phyloP scores from a whole-genome alignment of 2,329 filamentous ascomycete genomes.

The Reticulascus tulasneorum region DNA sequence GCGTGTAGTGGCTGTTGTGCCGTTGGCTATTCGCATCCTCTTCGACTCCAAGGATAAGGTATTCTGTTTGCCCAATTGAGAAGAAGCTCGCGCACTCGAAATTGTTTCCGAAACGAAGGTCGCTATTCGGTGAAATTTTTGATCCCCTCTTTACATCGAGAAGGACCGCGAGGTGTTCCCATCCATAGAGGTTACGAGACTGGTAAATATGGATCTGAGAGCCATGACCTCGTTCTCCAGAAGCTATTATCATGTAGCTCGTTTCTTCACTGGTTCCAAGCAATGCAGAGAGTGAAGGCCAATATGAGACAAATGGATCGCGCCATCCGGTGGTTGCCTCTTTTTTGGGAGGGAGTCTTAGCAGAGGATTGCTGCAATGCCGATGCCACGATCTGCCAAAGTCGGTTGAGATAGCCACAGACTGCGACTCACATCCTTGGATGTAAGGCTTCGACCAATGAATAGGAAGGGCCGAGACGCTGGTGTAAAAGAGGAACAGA shows the following conservation, averaged over 20 bases:
- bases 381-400: conserved; percentile 11
- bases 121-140: too few species aligned
- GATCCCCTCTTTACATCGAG: too few species aligned
- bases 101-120: conserved; percentile 15
- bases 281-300: conserved; percentile 12
- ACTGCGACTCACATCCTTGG: conserved; percentile 12
- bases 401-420: conserved; percentile 10
- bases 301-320: conserved; percentile 14
- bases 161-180: too few species aligned
- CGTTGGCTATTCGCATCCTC: too few species aligned
- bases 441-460: conserved; percentile 16
- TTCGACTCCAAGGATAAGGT: too few species aligned
- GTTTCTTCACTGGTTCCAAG: conserved; percentile 9
- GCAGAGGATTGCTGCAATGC: too few species aligned
- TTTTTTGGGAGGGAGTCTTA: conserved; percentile 13
- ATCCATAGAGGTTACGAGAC: too few species aligned
- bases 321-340: conserved; percentile 16
- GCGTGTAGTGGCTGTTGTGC: too few species aligned
- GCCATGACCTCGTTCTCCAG: too few species aligned
- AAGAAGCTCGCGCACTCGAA: conserved; percentile 15
- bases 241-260: conserved; percentile 15
- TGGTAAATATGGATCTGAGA: too few species aligned
- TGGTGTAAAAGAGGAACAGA: conserved; percentile 12
- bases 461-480: conserved; percentile 12
- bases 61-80: too few species aligned